Evolutionary conservation across 257 asterid species (phyloP).

Genomic region (Nicotiana noctiflora): DNA sequence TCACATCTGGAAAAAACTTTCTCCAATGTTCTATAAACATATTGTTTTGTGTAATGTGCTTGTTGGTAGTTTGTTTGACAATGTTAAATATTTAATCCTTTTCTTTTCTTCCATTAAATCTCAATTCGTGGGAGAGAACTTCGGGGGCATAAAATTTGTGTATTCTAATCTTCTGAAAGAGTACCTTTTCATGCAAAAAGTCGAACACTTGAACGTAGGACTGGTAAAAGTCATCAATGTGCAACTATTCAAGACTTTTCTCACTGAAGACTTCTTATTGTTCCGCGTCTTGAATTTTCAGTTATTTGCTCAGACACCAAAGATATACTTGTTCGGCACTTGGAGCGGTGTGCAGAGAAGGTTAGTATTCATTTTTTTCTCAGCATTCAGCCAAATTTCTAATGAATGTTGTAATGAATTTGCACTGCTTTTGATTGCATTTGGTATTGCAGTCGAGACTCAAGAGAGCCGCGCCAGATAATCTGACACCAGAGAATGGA

Average conservation of each 20-base stretch:
- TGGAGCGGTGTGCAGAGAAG: constrained; percentile 29
- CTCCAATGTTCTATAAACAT: not conserved
- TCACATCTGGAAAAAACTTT: not conserved
- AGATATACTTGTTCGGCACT: constrained; percentile 24
- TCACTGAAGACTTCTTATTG: not conserved
- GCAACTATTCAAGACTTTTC: not conserved
- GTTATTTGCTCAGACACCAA: constrained; percentile 30
- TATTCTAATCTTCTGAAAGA: not conserved
- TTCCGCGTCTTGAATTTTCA: constrained; percentile 6
- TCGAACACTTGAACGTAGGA: not conserved
- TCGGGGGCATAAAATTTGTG: not conserved
- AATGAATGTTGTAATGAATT: not conserved
- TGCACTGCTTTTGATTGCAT: not conserved
- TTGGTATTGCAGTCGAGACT: constrained; percentile 21
- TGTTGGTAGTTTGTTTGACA: not conserved
- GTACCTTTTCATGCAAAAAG: not conserved
- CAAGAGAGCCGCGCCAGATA: constrained; percentile 39
- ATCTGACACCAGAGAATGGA: constrained; percentile 21
- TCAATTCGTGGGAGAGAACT: not conserved
- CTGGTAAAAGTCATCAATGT: not conserved
- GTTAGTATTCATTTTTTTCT: constrained; percentile 10
- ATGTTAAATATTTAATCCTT: not conserved
- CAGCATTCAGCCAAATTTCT: not conserved
- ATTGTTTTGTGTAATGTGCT: not conserved
- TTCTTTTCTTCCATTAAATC: not conserved